Evolutionary conservation across 768 basidiomycete species (phyloP).

Genomic region (Amanita polypyramis): DNA sequence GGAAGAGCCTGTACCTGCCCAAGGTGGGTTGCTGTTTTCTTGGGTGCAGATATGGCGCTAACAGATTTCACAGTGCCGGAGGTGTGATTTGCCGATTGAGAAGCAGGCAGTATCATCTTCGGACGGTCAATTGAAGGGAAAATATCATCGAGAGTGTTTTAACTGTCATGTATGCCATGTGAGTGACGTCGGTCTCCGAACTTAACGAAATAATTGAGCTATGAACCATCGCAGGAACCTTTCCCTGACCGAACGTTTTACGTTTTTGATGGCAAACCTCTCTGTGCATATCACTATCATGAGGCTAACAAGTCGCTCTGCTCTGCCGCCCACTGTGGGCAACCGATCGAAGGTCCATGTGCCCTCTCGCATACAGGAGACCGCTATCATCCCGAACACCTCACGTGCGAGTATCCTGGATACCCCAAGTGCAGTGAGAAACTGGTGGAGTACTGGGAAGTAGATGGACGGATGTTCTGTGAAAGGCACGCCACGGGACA

Average conservation of each 20-base stretch:
- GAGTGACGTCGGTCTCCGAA: slow-evolving; percentile 12
- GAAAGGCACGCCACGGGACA: slow-evolving; percentile 56
- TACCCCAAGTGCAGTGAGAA: slow-evolving; percentile 38
- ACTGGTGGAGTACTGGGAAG: slow-evolving; percentile 82
- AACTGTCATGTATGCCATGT: slow-evolving; percentile 80
- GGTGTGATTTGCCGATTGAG: slow-evolving; percentile 82
- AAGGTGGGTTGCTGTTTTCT: slow-evolving; percentile 41
- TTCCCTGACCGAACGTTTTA: slow-evolving; percentile 92
- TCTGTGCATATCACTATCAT: slow-evolving; percentile 90
- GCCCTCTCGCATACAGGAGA: slow-evolving; percentile 76
- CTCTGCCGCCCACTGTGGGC: slow-evolving; percentile 63
- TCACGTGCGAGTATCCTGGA: slow-evolving; percentile 67
- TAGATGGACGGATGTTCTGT: slow-evolving; percentile 78
- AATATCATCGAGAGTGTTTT: slow-evolving; percentile 90
- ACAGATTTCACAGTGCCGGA: slow-evolving; percentile 52
- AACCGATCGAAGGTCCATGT: slow-evolving; percentile 91
- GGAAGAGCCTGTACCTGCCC: slow-evolving; percentile 95
- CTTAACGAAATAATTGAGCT: not conserved
- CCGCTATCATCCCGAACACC: slow-evolving; percentile 82
- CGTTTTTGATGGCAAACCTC: slow-evolving; percentile 82
- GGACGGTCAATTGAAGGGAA: slow-evolving; percentile 92
- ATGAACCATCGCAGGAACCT: slow-evolving; percentile 44
- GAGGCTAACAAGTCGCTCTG: slow-evolving; percentile 87
- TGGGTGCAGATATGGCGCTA: slow-evolving; percentile 4
- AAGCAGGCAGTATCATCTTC: slow-evolving; percentile 84